Evolutionary conservation across 2,329 filamentous ascomycete genomes (phyloP).

Genomic region (Ceratocystis albifundus): DNA sequence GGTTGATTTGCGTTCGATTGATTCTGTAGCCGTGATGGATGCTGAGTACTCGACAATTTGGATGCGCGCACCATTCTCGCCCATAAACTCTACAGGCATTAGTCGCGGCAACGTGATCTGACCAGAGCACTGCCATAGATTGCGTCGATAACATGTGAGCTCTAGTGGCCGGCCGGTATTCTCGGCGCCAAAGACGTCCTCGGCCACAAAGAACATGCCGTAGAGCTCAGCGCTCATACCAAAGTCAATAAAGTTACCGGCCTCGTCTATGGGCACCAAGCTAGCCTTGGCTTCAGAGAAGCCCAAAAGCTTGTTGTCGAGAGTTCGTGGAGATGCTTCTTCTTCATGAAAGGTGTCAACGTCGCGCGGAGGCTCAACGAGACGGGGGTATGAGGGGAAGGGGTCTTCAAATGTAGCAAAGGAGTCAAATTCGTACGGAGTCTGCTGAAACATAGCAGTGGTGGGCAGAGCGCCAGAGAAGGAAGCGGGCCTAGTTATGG

Average conservation of each 20-base stretch:
- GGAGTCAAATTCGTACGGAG: slow-evolving; percentile 15
- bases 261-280: slow-evolving; percentile 52
- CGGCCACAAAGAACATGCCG: slow-evolving; percentile 80
- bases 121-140: slow-evolving; percentile 89
- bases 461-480: not conserved
- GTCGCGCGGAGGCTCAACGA: slow-evolving; percentile 33
- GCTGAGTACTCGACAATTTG: slow-evolving; percentile 69
- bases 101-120: slow-evolving; percentile 51
- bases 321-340: slow-evolving; percentile 43
- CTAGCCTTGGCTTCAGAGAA: slow-evolving; percentile 55
- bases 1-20: slow-evolving; percentile 79
- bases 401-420: slow-evolving; percentile 47
- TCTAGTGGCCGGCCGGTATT: slow-evolving; percentile 53
- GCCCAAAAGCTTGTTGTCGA: slow-evolving; percentile 60
- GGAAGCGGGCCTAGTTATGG: not conserved
- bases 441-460: not conserved
- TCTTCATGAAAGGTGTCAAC: slow-evolving; percentile 29
- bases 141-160: slow-evolving; percentile 87
- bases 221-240: slow-evolving; percentile 64
- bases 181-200: slow-evolving; percentile 61
- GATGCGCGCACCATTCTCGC: slow-evolving; percentile 37
- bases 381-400: slow-evolving; percentile 44
- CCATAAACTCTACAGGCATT: slow-evolving; percentile 16
- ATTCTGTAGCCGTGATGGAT: slow-evolving; percentile 75
- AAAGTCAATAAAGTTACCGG: slow-evolving; percentile 51